Conservation (phyloP, 2,329 filamentous ascomycete genomes). For the Aquanectria penicillioides region DNA sequence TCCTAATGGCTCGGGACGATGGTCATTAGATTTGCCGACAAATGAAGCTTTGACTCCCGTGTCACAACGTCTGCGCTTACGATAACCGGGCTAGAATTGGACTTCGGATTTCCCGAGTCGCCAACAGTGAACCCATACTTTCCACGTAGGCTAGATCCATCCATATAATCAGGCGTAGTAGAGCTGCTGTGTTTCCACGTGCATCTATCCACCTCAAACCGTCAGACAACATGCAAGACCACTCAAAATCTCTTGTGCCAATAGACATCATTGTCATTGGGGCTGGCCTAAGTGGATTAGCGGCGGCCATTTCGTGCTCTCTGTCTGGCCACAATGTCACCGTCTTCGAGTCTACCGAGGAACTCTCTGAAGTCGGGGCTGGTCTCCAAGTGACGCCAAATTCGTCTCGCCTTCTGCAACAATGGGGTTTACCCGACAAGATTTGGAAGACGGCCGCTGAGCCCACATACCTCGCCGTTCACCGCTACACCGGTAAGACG, state of each 20-base stretch:
- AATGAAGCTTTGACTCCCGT: neutral
- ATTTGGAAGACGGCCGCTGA: slow-evolving; percentile 52
- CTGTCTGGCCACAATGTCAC: slow-evolving; percentile 52
- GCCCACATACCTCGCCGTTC: slow-evolving; percentile 61
- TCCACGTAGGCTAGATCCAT: too few species aligned
- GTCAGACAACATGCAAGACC: slow-evolving; percentile 4
- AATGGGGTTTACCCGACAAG: slow-evolving; percentile 59
- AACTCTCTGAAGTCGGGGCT: slow-evolving; percentile 58
- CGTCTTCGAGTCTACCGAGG: slow-evolving; percentile 53
- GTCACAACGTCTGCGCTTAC: neutral
- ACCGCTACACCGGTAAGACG: slow-evolving; percentile 61
- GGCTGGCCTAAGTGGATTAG: slow-evolving; percentile 54
- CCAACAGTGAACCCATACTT: too few species aligned
- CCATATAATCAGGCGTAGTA: too few species aligned
- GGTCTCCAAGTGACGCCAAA: slow-evolving; percentile 65
- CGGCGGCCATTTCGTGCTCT: slow-evolving; percentile 50
- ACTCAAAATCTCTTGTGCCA: slow-evolving; percentile 12
- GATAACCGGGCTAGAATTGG: neutral
- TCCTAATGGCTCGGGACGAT: neutral
- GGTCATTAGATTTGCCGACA: neutral
- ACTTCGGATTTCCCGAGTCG: slow-evolving; percentile 9
- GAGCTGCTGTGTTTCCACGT: too few species aligned
- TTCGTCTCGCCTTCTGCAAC: slow-evolving; percentile 58
- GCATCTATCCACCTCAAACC: too few species aligned
- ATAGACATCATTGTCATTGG: slow-evolving; percentile 54